phyloP scores from a whole-genome alignment of 306 rosid species.

The Cicer cuneatum region DNA sequence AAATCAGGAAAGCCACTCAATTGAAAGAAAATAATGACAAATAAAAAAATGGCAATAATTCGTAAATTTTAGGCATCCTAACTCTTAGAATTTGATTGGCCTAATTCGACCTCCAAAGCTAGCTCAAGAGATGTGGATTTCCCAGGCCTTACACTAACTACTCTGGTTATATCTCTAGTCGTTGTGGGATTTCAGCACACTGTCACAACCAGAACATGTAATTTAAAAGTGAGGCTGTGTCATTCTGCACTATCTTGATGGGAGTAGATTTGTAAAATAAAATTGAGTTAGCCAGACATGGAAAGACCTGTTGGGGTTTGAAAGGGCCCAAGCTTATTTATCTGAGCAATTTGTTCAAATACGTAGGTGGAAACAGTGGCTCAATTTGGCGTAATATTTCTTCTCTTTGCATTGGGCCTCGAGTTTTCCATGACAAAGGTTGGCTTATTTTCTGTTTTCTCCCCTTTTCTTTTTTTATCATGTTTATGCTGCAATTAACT shows the following conservation, averaged over 20 bases:
- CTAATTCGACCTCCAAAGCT: not conserved
- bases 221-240: not conserved
- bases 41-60: not conserved
- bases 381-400: slow-evolving; percentile 98
- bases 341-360: slow-evolving; percentile 24
- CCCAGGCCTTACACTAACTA: not conserved
- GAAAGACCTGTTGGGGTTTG: slow-evolving; percentile 8
- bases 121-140: not conserved
- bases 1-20: slow-evolving; percentile 6
- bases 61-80: not conserved
- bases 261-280: not conserved
- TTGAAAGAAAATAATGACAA: not conserved
- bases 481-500: slow-evolving; percentile 26
- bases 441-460: slow-evolving; percentile 41
- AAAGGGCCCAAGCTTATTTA: slow-evolving; percentile 14
- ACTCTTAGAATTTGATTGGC: not conserved
- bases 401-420: slow-evolving; percentile 95
- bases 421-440: slow-evolving; percentile 91
- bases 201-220: not conserved
- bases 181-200: not conserved
- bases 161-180: not conserved
- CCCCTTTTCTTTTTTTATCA: not conserved
- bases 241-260: slow-evolving; percentile 16
- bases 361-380: slow-evolving; percentile 98
- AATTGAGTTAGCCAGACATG: not conserved